Evolutionary conservation across 768 basidiomycete species (phyloP), one percentile per base, ranked within the genome.

Genomic region (Pleurotus platypus): DNA sequence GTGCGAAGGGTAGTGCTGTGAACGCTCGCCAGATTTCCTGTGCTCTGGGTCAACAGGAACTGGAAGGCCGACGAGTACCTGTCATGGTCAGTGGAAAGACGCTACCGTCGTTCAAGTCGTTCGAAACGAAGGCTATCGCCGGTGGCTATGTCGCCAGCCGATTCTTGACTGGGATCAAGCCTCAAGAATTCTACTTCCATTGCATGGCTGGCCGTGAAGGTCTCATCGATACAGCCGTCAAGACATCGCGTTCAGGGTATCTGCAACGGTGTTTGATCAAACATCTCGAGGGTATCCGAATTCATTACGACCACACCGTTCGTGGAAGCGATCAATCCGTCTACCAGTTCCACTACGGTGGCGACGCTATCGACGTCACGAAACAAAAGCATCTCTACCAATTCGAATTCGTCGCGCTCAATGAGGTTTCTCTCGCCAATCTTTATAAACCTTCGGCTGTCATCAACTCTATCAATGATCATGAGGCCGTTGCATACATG

Each of bases 121-220:
- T 98, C 72, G 97, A 98, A 72, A 98, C 97, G n/a, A 90, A 87
- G 59, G 94, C 97, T 4, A 93, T 98, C 60, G 96, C 97, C 11
- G 97, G 97, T 66, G 97, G 97, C 6, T 99, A 96, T 70, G 92
- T 99, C 46, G 94, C 92, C 12, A 97, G 96, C 70, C 93, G 97
- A 37, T 99, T 99, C 81, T 82, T 99, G 77, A 98, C 97, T 5
- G 97, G 97, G 55, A 86, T 99, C 70, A 92, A 90, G 64, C 97
- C 97, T 0, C 97, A 99, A 69, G 97, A 99, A 70, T 99, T 98
- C 74, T 99, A 97, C 76, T 99, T 99, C 81, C 97, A 99, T 74
- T 98, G 97, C 69, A 99, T 99, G 97, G 97, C 97, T 57, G 97
- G 97, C 53, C 85, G 97, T 63, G 97, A 99, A 76, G 97, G 97